Evolutionary conservation across 179 eudicot species (phyloP).

Genomic region (Spinacia oleracea): DNA sequence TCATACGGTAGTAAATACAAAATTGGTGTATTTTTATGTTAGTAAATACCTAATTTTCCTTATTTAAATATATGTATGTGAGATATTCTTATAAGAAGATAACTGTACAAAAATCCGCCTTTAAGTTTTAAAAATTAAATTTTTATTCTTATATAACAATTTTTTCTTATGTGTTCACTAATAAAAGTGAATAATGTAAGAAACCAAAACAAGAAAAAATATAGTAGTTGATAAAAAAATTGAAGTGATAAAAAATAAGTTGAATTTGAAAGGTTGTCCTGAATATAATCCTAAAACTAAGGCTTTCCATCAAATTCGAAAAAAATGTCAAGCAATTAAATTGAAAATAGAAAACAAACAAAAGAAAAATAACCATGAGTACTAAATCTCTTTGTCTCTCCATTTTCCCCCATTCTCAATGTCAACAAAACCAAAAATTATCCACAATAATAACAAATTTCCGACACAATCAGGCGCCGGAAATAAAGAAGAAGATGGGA

Average conservation of each 20-base stretch:
- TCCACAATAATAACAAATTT: not conserved
- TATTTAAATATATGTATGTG: too few relatives aligned
- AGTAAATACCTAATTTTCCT: too few relatives aligned
- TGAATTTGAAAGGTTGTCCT: constrained; percentile 29
- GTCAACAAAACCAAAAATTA: not conserved
- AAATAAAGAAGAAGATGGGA: constrained; percentile 14
- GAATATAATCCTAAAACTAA: constrained; percentile 18
- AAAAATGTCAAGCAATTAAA: not conserved
- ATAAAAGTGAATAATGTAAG: not conserved
- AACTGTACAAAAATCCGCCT: too few relatives aligned
- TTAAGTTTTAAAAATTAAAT: too few relatives aligned
- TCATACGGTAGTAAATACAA: too few relatives aligned
- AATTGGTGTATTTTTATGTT: too few relatives aligned
- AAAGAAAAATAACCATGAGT: not conserved
- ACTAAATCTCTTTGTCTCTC: not conserved
- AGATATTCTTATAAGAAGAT: too few relatives aligned
- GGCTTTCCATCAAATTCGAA: constrained; percentile 14
- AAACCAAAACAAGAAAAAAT: not conserved
- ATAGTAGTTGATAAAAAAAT: too few relatives aligned
- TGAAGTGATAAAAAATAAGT: not conserved
- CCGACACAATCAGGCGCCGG: not conserved
- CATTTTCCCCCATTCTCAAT: constrained; percentile 26
- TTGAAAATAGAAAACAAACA: not conserved
- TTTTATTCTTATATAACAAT: too few relatives aligned
- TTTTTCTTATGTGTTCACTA: too few relatives aligned